These are phyloP conservation scores for Globisporangium cederbergense DNA, from an alignment of 352 stramenopile species.

Conservation along the genomic window DNA sequence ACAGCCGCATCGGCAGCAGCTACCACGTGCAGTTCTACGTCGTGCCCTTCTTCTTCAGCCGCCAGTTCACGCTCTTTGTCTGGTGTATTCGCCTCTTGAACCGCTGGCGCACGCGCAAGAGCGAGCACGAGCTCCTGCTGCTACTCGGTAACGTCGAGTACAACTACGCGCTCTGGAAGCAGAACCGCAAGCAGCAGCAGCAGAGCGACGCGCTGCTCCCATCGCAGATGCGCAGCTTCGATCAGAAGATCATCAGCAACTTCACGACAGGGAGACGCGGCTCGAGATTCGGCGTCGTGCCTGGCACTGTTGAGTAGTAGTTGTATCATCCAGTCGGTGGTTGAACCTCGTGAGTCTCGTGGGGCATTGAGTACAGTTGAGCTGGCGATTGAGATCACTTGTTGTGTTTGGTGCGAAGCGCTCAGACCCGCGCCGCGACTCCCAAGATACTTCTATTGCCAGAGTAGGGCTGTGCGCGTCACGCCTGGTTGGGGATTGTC, in stretches of 20 bases:
- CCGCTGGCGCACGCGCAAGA: conserved; percentile 10
- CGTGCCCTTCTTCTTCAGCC: conserved; percentile 20
- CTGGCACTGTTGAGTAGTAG: neutral
- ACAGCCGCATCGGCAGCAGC: conserved; percentile 1
- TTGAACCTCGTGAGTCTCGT: too few species aligned
- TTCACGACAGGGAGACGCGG: neutral
- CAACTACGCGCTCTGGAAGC: conserved; percentile 14
- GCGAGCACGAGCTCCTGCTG: conserved; percentile 12
- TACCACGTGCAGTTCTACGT: conserved; percentile 8
- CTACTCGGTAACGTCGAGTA: conserved; percentile 20
- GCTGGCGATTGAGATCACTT: too few species aligned
- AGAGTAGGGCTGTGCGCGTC: too few species aligned
- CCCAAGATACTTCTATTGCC: too few species aligned
- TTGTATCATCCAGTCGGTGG: too few species aligned
- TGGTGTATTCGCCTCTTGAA: conserved; percentile 16
- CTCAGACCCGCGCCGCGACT: too few species aligned
- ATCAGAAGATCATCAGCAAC: neutral
- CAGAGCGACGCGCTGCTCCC: neutral
- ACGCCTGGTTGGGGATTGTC: too few species aligned
- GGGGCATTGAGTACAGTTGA: too few species aligned
- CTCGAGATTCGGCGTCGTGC: neutral
- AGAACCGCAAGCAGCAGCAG: neutral
- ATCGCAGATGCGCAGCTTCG: neutral
- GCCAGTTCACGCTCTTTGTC: conserved; percentile 14
- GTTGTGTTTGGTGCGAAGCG: too few species aligned